These are phyloP conservation scores for Cercospora beticola DNA, from an alignment of 2,329 filamentous ascomycete genomes.

Conservation along the genomic window DNA sequence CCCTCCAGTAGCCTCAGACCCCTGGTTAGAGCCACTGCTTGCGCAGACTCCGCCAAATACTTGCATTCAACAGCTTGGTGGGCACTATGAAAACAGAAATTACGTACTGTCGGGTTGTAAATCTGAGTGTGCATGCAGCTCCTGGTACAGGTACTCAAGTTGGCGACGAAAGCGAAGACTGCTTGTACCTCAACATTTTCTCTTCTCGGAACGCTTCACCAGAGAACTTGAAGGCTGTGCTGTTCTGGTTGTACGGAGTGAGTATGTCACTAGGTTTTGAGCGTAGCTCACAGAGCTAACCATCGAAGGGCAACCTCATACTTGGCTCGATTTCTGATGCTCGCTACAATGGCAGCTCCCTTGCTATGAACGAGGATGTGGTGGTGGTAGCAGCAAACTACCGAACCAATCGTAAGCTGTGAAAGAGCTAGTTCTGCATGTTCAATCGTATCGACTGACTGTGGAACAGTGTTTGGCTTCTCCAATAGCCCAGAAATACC, in stretches of 20 bases:
- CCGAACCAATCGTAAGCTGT: slow-evolving; percentile 32
- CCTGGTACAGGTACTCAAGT: background rate
- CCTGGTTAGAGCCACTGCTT: background rate
- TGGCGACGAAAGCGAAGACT: slow-evolving; percentile 38
- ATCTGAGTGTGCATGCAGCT: background rate
- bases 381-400: slow-evolving; percentile 39
- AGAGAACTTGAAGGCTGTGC: slow-evolving; percentile 32
- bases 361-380: slow-evolving; percentile 39
- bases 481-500: slow-evolving; percentile 40
- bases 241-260: slow-evolving; percentile 42
- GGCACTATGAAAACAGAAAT: background rate
- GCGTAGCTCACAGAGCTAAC: slow-evolving; percentile 26
- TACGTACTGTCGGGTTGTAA: background rate
- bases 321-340: slow-evolving; percentile 15
- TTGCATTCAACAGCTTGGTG: background rate
- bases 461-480: slow-evolving; percentile 43
- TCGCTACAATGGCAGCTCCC: slow-evolving; percentile 36
- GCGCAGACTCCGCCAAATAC: background rate
- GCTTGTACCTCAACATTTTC: slow-evolving; percentile 39
- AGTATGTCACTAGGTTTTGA: slow-evolving; percentile 32
- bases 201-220: slow-evolving; percentile 34
- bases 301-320: slow-evolving; percentile 1
- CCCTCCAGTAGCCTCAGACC: slow-evolving; percentile 25
- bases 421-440: background rate
- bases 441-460: background rate